These are phyloP conservation scores for Corrigiola litoralis DNA, from an alignment of 179 eudicot species.

Conservation along the genomic window DNA sequence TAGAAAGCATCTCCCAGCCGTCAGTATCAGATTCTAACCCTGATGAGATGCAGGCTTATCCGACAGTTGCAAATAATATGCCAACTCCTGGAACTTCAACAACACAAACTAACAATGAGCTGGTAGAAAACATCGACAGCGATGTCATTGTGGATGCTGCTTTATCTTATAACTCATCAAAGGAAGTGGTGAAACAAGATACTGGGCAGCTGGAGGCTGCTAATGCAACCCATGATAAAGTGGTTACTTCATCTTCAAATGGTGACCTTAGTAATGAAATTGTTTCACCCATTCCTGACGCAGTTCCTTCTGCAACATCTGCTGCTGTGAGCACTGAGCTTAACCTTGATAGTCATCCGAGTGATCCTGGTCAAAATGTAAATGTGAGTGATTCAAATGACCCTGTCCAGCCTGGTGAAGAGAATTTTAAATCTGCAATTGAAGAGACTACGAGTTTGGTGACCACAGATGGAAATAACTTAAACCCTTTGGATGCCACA, in stretches of 20 bases:
- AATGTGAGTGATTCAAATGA: constrained; percentile 32
- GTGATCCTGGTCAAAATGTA: constrained; percentile 40
- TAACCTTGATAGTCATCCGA: constrained; percentile 30
- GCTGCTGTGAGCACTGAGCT: constrained; percentile 30
- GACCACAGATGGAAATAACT: constrained; percentile 22
- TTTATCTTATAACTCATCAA: constrained; percentile 30
- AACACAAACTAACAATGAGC: constrained; percentile 35
- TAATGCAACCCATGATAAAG: constrained; percentile 26
- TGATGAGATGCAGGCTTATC: constrained; percentile 31
- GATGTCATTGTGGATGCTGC: constrained; percentile 27
- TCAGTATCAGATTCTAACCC: constrained; percentile 33
- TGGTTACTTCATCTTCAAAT: constrained; percentile 32
- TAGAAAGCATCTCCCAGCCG: constrained; percentile 36
- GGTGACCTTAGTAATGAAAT: constrained; percentile 29
- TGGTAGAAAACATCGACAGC: constrained; percentile 28
- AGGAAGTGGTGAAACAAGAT: constrained; percentile 33
- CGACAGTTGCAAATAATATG: constrained; percentile 29
- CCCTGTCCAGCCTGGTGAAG: constrained; percentile 33
- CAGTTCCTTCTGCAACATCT: constrained; percentile 24
- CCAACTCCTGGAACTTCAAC: constrained; percentile 25
- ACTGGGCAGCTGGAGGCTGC: constrained; percentile 29
- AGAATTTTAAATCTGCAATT: constrained; percentile 30
- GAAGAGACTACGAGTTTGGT: constrained; percentile 28
- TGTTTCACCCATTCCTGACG: constrained; percentile 29
- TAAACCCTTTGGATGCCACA: constrained; percentile 31